Conservation (phyloP, 2,329 filamentous ascomycete genomes). For the Talaromyces atroroseus region DNA sequence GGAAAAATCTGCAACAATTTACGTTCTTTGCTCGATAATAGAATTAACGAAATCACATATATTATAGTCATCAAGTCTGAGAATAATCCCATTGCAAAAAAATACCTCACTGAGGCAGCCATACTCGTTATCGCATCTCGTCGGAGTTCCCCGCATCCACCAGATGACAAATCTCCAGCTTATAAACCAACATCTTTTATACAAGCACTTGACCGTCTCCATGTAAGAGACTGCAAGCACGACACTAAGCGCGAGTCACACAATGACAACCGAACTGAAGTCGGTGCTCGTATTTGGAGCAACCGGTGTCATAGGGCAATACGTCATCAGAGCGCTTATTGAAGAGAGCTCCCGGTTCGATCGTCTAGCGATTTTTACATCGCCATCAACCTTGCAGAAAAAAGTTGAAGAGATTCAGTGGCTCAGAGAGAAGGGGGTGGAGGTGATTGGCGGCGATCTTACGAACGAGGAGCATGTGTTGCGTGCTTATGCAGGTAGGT, state of each 20-base stretch:
- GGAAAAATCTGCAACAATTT: no score
- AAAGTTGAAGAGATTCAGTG: slow-evolving; percentile 48
- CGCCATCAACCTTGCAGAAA: slow-evolving; percentile 39
- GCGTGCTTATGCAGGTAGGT: slow-evolving; percentile 55
- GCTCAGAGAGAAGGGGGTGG: slow-evolving; percentile 42
- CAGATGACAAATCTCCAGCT: no score
- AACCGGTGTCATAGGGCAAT: slow-evolving; percentile 49
- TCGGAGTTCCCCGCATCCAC: background rate
- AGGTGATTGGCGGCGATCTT: slow-evolving; percentile 54
- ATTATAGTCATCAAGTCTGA: no score
- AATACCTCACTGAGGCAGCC: no score
- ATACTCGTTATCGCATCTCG: background rate
- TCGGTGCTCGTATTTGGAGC: slow-evolving; percentile 47
- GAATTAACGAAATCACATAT: no score
- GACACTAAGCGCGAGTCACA: no score
- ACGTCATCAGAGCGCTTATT: slow-evolving; percentile 47
- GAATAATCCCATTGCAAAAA: no score
- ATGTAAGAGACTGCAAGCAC: background rate
- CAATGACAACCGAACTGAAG: background rate
- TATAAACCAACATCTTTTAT: no score
- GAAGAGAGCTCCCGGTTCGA: slow-evolving; percentile 42
- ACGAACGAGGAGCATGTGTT: slow-evolving; percentile 47
- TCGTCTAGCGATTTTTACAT: slow-evolving; percentile 54
- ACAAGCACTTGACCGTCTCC: background rate
- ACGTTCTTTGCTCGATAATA: no score